Evolutionary conservation across 192 early-diverging fungal genomes (phyloP).

Genomic region (Rhizoclosmatium sp.): DNA sequence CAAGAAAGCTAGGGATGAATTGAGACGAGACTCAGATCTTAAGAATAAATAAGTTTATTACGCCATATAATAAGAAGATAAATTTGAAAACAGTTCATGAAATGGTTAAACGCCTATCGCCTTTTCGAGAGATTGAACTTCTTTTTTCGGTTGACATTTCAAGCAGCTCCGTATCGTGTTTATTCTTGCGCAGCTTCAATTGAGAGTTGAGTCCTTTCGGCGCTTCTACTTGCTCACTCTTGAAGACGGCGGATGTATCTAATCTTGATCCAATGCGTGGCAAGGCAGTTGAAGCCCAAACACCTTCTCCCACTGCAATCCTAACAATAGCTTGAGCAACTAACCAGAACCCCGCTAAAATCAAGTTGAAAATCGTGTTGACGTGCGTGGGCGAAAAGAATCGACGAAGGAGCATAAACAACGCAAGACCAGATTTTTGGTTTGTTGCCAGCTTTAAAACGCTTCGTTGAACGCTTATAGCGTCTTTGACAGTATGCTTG

Average conservation of each 20-base stretch:
- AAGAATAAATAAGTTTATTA: too few relatives aligned
- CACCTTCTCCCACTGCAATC: slow-evolving; percentile 2
- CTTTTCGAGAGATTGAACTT: neutral
- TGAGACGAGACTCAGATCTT: neutral
- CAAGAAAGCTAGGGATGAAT: slow-evolving; percentile 2
- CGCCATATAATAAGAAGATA: neutral
- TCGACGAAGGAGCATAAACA: slow-evolving; percentile 18
- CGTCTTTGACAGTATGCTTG: slow-evolving; percentile 5
- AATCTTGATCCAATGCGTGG: slow-evolving; percentile 19
- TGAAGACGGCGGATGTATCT: slow-evolving; percentile 9
- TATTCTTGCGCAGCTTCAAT: neutral
- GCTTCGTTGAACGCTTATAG: slow-evolving; percentile 15
- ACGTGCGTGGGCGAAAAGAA: slow-evolving; percentile 31
- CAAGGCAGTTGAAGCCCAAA: slow-evolving; percentile 6
- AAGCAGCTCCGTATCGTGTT: neutral
- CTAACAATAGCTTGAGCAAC: slow-evolving; percentile 20
- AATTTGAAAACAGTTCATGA: neutral
- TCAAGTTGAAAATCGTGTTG: slow-evolving; percentile 17
- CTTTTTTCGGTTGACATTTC: neutral
- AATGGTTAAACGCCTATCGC: neutral
- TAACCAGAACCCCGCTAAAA: slow-evolving; percentile 13
- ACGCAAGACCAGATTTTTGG: slow-evolving; percentile 13
- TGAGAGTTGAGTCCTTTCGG: neutral
- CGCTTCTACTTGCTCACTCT: neutral
- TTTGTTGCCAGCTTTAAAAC: neutral